Percentiles rank a stretch among this genome's conserved stretches.
Evolutionary conservation across 805 yeast species (phyloP).

Genomic region (Blastobotrys americana): DNA sequence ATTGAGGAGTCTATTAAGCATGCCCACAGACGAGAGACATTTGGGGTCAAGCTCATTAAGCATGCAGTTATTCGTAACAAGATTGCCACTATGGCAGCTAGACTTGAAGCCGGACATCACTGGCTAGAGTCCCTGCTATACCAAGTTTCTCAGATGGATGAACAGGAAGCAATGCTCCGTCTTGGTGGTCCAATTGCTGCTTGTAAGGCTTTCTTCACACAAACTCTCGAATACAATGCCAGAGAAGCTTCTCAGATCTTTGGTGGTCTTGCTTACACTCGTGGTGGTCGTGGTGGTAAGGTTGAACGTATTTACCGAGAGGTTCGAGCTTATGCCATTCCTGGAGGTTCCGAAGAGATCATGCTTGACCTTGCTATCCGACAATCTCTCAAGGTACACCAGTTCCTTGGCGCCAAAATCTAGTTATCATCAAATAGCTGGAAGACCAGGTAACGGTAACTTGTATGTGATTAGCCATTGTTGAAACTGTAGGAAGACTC

Average conservation of each 20-base stretch:
- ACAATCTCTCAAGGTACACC: conserved; percentile 35
- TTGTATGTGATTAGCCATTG: too few species aligned
- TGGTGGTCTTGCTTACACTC: conserved; percentile 37
- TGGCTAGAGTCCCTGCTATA: conserved; percentile 33
- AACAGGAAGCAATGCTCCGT: conserved; percentile 31
- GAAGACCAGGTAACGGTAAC: too few species aligned
- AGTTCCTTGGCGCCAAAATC: conserved; percentile 34
- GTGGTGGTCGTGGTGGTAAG: conserved; percentile 38
- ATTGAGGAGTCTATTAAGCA: conserved; percentile 34
- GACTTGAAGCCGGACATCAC: conserved; percentile 35
- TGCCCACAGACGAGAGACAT: conserved; percentile 37
- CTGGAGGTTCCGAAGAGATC: conserved; percentile 41
- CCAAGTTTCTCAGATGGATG: conserved; percentile 29
- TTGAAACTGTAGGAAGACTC: too few species aligned
- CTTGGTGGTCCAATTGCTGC: conserved; percentile 40
- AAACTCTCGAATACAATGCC: conserved; percentile 37
- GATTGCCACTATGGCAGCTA: conserved; percentile 36
- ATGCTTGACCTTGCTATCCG: conserved; percentile 37
- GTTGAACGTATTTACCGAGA: conserved; percentile 39
- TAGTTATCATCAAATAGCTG: too few species aligned
- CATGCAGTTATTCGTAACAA: conserved; percentile 38
- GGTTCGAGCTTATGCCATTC: conserved; percentile 39
- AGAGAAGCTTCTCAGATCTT: conserved; percentile 39
- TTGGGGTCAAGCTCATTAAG: conserved; percentile 35
- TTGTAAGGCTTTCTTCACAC: conserved; percentile 35